These are phyloP conservation scores for Agrocybe praecox DNA, from an alignment of 768 basidiomycete genomes.

Conservation along the genomic window DNA sequence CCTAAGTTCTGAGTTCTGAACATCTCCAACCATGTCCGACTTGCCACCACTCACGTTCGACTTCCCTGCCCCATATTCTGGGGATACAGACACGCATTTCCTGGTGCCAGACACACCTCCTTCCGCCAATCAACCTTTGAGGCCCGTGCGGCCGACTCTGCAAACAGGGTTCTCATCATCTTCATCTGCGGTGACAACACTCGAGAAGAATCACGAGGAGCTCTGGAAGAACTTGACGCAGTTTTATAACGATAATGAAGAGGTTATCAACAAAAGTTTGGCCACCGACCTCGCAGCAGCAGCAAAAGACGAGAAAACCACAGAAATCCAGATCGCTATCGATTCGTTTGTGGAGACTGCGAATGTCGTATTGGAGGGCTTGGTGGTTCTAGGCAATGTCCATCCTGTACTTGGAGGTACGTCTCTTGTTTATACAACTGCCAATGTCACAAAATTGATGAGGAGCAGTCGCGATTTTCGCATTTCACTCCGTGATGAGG, in stretches of 20 bases:
- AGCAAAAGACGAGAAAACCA: neutral
- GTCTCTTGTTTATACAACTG: neutral
- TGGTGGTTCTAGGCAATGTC: slow-evolving; percentile 6
- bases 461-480: slow-evolving; percentile 36
- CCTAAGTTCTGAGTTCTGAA: too few species aligned
- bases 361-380: slow-evolving; percentile 1
- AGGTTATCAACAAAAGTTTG: neutral
- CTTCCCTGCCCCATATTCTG: neutral
- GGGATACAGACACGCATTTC: neutral
- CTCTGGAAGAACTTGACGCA: neutral
- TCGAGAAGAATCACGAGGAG: neutral
- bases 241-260: slow-evolving; percentile 4
- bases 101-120: neutral
- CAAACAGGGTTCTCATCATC: neutral
- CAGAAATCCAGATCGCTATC: slow-evolving; percentile 1
- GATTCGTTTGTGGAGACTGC: slow-evolving; percentile 4
- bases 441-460: neutral
- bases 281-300: neutral
- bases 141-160: neutral
- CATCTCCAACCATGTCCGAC: neutral
- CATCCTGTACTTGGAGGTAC: slow-evolving; percentile 9
- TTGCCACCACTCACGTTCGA: neutral
- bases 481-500: slow-evolving; percentile 42
- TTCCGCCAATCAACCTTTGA: neutral
- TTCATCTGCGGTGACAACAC: neutral